These are phyloP conservation scores for Plantago coronopus DNA, from an alignment of 305 asterid genomes.

Conservation along the genomic window DNA sequence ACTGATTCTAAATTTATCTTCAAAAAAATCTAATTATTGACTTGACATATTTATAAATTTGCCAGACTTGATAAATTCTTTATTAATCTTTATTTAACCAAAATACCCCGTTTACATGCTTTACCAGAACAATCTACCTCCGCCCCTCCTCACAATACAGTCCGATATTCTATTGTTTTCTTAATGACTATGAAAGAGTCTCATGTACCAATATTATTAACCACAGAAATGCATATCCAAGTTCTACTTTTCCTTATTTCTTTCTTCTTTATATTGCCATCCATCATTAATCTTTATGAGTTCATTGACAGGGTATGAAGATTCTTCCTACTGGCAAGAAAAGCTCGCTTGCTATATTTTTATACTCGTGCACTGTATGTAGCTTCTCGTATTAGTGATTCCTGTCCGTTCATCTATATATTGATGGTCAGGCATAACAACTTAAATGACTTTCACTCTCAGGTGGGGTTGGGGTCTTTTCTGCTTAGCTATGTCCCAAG, in stretches of 20 bases:
- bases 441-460: conserved; percentile 21
- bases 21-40: too few species aligned
- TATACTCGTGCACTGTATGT: conserved; percentile 80
- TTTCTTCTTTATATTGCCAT: conserved; percentile 11
- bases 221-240: conserved; percentile 7
- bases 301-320: conserved; percentile 77
- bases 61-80: too few species aligned
- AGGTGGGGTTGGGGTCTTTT: conserved; percentile 86
- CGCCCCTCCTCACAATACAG: too few species aligned
- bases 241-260: neutral
- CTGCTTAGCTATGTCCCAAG: conserved; percentile 58
- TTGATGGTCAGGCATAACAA: conserved; percentile 11
- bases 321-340: conserved; percentile 90
- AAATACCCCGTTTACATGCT: too few species aligned
- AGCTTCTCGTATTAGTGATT: conserved; percentile 13
- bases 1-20: too few species aligned
- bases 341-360: conserved; percentile 61
- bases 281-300: conserved; percentile 14
- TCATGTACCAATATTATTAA: neutral
- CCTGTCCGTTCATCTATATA: conserved; percentile 6
- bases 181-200: too few species aligned
- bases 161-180: too few species aligned
- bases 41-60: too few species aligned
- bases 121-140: too few species aligned
- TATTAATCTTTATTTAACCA: too few species aligned